phyloP scores from a whole-genome alignment of 208 protist species.

The Kentomonas sorsogonicus region DNA sequence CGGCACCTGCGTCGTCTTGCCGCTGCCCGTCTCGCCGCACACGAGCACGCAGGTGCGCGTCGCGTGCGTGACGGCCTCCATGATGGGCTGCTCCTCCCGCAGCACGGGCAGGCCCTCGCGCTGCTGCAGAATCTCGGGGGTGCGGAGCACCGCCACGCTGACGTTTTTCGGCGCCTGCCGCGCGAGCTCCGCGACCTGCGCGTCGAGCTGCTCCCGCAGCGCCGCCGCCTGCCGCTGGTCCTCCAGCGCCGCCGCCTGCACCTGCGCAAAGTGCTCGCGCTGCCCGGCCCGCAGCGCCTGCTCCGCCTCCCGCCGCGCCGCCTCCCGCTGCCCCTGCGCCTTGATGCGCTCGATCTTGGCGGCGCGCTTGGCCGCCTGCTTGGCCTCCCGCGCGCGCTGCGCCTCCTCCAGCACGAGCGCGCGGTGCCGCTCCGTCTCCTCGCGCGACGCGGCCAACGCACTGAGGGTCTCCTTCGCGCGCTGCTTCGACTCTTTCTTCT shows the following conservation, averaged over 20 bases:
- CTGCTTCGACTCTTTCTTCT: constrained; percentile 72
- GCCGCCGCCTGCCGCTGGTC: constrained; percentile 18
- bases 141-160: constrained; percentile 57
- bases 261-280: constrained; percentile 37
- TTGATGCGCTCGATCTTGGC: constrained; percentile 48
- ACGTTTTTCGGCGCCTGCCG: constrained; percentile 49
- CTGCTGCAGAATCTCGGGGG: constrained; percentile 41
- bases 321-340: constrained; percentile 47
- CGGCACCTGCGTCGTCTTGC: constrained; percentile 96
- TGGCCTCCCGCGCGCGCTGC: constrained; percentile 42
- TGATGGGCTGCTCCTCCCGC: constrained; percentile 85
- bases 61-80: constrained; percentile 81
- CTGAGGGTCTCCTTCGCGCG: constrained; percentile 50
- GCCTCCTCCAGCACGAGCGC: constrained; percentile 36
- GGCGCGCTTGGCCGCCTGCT: constrained; percentile 52
- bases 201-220: constrained; percentile 19
- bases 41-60: constrained; percentile 85
- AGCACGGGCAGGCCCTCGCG: constrained; percentile 78
- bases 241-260: constrained; percentile 17
- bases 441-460: constrained; percentile 37
- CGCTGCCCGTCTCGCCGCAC: constrained; percentile 97
- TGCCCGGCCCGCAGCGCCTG: constrained; percentile 26
- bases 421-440: constrained; percentile 65
- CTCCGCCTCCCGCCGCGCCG: constrained; percentile 27
- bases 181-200: constrained; percentile 8